Base-by-base conservation (phyloP, 78 protist genomes). In the Paratrimastix pyriformis region DNA sequence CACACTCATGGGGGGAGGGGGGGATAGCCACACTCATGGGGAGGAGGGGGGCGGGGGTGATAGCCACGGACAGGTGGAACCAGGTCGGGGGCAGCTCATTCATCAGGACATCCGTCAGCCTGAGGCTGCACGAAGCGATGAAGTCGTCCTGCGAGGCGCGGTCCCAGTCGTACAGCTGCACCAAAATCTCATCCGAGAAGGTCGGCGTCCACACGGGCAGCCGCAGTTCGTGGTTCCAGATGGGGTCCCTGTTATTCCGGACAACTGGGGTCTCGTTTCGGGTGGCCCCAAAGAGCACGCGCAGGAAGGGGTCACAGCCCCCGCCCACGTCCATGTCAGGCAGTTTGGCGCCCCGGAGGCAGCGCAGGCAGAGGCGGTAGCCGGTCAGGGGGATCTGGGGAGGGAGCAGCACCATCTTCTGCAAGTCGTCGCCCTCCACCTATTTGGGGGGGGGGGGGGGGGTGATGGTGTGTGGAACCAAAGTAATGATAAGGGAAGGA, bases 181-280 rank as follows among this genome's bases (percentile, higher is more conserved):
- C 26, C 58, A n/a, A 24, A 52, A 52, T 52, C 58, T n/a, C 26
- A 52, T 52, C 26, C 9, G 69, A 52, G 35, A 74, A 24, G 9
- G 69, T 74, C 45, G 77, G 77, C 40, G 15, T 15, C 29, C 9
- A 74, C 30, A 50, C 77, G 35, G 77, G 77, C 30, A 74, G 24
- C 9, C 77, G 38, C 45, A 78, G 38, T 33, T 3, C 80, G 50
- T 65, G 60, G 54, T 78, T 78, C 80, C 80, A 78, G 30, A 58
- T 64, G 11, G 81, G 81, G 21, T 1, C 43, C 44, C 52, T 1
- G 6, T 6, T 54, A 7, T 39, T 48, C 9, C 29, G 76, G 32
- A 40, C 74, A 6, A 11, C 42, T 26, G 1, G 2, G 37, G 81
- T 78, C 42, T 54, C 58, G 37, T 2, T 4, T 7, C 4, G 44